Conservation (phyloP, 768 basidiomycete genomes). For the Crucibulum laeve region DNA sequence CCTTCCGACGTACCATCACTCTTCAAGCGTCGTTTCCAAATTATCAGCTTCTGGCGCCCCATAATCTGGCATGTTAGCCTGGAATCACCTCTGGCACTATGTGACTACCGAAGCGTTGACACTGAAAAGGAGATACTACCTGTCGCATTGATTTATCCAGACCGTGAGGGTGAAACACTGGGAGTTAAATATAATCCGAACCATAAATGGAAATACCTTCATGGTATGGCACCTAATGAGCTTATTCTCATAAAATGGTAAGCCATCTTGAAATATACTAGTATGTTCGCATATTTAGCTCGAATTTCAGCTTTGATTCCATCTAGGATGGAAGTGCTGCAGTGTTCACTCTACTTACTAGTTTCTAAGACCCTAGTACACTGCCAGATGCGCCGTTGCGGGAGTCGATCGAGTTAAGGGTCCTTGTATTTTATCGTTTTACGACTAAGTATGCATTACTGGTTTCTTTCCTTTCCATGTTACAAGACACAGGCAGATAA, state of each 20-base stretch:
- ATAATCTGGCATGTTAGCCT: conserved; percentile 39
- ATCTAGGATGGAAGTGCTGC: conserved; percentile 43
- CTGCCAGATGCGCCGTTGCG: conserved; percentile 43
- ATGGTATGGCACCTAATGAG: conserved; percentile 44
- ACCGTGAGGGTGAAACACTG: conserved; percentile 48
- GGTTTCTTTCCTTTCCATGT: too few relatives aligned
- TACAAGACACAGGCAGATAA: too few relatives aligned
- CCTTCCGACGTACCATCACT: conserved; percentile 37
- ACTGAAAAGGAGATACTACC: conserved; percentile 36
- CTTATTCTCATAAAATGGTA: conserved; percentile 52
- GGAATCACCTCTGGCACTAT: conserved; percentile 49
- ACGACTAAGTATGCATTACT: too few relatives aligned
- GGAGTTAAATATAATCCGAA: conserved; percentile 39
- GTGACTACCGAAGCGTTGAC: conserved; percentile 46
- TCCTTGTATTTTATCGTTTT: conserved; percentile 64
- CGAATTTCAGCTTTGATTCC: conserved; percentile 20
- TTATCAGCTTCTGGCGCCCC: conserved; percentile 61
- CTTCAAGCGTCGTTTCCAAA: conserved; percentile 46
- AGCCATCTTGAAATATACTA: conserved; percentile 8
- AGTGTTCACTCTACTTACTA: conserved; percentile 58
- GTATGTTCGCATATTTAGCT: conserved; percentile 1
- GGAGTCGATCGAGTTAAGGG: conserved; percentile 59
- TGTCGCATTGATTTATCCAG: conserved; percentile 41
- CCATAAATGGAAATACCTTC: conserved; percentile 49
- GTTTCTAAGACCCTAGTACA: conserved; percentile 50